phyloP scores from a whole-genome alignment of 257 asterid genomes.

The Mitragyna speciosa region DNA sequence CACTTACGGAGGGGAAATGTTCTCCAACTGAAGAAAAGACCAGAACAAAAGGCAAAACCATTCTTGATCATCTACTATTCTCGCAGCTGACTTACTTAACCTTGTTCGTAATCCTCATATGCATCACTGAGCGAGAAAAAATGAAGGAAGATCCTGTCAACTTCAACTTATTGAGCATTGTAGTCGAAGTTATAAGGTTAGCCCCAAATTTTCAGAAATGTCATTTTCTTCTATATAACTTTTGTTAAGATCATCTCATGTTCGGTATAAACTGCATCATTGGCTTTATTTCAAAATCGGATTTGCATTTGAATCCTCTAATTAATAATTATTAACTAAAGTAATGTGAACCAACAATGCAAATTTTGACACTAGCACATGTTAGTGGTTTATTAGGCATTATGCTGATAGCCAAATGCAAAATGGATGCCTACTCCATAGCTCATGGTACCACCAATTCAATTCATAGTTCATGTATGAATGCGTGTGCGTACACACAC shows the following conservation, averaged over 20 bases:
- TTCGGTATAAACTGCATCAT: not conserved
- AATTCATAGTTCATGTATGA: too few relatives aligned
- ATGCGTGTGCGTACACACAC: too few relatives aligned
- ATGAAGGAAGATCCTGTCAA: conserved; percentile 51
- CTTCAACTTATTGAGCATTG: conserved; percentile 46
- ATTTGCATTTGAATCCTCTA: not conserved
- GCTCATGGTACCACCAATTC: too few relatives aligned
- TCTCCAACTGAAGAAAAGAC: not conserved
- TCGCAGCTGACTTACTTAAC: conserved; percentile 42
- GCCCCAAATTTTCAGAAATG: not conserved
- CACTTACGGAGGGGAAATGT: conserved; percentile 17
- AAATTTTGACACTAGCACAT: too few relatives aligned
- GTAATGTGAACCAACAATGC: too few relatives aligned
- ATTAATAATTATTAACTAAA: too few relatives aligned
- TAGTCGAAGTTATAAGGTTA: conserved; percentile 51
- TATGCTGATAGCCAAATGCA: too few relatives aligned
- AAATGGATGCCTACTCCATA: too few relatives aligned
- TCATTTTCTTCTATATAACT: not conserved
- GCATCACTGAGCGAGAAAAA: conserved; percentile 43
- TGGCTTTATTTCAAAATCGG: not conserved
- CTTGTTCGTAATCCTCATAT: conserved; percentile 40
- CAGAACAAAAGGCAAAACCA: not conserved
- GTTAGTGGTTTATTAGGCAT: too few relatives aligned
- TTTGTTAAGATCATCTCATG: not conserved
- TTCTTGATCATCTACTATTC: conserved; percentile 21